Conservation (phyloP, 1,284 basidiomycete genomes). For the Trichosporon sp. region DNA sequence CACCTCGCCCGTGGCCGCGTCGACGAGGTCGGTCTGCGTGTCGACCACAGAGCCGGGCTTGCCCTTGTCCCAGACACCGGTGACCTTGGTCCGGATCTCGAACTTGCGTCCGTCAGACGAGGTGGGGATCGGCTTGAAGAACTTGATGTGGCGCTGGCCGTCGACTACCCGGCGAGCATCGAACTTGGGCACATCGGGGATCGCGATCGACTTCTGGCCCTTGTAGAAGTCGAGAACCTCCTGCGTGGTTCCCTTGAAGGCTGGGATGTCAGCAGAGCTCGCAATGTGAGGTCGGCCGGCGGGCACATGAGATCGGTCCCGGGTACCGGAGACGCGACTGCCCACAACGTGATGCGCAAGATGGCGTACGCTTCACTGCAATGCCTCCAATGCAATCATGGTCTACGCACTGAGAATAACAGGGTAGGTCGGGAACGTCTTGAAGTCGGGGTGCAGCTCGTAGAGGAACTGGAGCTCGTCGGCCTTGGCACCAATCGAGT, state of each 20-base stretch:
- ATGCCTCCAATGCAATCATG: too few relatives aligned
- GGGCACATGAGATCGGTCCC: too few relatives aligned
- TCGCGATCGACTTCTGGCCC: conserved; percentile 7
- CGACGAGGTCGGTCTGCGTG: conserved; percentile 19
- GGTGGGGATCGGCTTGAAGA: conserved; percentile 16
- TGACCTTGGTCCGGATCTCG: conserved; percentile 14
- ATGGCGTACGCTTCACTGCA: too few relatives aligned
- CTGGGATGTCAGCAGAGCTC: not conserved
- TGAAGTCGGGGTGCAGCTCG: conserved; percentile 20
- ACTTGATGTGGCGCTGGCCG: conserved; percentile 19
- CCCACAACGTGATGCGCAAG: too few relatives aligned
- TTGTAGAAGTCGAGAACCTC: conserved; percentile 21
- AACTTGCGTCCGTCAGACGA: conserved; percentile 16
- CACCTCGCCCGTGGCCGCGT: conserved; percentile 12
- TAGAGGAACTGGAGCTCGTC: conserved; percentile 23
- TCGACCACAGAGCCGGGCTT: conserved; percentile 19
- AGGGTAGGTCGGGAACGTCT: conserved; percentile 19
- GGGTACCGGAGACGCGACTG: too few relatives aligned
- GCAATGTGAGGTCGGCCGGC: too few relatives aligned
- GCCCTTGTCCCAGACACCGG: conserved; percentile 23
- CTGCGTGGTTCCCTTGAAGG: conserved; percentile 16
- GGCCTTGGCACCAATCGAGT: conserved; percentile 18
- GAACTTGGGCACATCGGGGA: conserved; percentile 17
- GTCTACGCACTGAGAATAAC: conserved; percentile 16
- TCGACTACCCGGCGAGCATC: conserved; percentile 17